A percentile compares a stretch with the other conserved stretches of the same genome.
phyloP scores from a whole-genome alignment of 306 rosid species.

The Bauhinia variegata region DNA sequence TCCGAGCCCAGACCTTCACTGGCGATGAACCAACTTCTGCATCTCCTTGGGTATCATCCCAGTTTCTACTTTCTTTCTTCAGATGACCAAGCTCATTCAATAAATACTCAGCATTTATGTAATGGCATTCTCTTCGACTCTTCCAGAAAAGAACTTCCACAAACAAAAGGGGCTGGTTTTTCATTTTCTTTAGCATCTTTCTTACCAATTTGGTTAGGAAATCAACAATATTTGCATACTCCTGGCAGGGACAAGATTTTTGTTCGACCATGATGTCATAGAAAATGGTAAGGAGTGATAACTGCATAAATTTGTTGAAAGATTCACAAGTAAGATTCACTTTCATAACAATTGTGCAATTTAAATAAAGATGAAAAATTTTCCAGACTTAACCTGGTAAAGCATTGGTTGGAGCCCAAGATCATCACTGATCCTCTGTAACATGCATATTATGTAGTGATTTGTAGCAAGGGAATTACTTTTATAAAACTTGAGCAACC shows the following conservation, averaged over 20 bases:
- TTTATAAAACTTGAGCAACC: conserved; percentile 97
- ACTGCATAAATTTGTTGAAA: conserved; percentile 54
- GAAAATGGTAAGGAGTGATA: conserved; percentile 76
- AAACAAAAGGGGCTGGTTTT: conserved; percentile 83
- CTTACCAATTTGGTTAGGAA: conserved; percentile 70
- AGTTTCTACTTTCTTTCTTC: conserved; percentile 56
- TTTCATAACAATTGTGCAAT: conserved; percentile 25
- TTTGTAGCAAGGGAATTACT: conserved; percentile 75
- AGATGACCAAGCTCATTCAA: conserved; percentile 76
- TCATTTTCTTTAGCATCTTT: conserved; percentile 87
- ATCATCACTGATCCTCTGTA: conserved; percentile 78
- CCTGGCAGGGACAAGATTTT: conserved; percentile 67
- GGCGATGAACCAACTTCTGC: conserved; percentile 56
- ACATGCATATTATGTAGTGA: conserved; percentile 71
- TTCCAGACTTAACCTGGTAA: conserved; percentile 72
- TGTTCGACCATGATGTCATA: conserved; percentile 79
- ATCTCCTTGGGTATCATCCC: conserved; percentile 51
- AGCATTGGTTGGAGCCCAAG: conserved; percentile 88
- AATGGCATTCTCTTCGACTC: conserved; percentile 90
- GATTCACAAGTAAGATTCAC: conserved; percentile 28
- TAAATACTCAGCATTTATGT: conserved; percentile 80
- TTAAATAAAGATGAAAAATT: conserved; percentile 28
- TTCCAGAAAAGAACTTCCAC: conserved; percentile 94
- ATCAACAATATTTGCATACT: conserved; percentile 62
- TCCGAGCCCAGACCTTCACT: conserved; percentile 53